These are phyloP conservation scores for Wickerhamomyces xylosicus DNA, from an alignment of 805 yeast genomes.

Conservation along the genomic window DNA sequence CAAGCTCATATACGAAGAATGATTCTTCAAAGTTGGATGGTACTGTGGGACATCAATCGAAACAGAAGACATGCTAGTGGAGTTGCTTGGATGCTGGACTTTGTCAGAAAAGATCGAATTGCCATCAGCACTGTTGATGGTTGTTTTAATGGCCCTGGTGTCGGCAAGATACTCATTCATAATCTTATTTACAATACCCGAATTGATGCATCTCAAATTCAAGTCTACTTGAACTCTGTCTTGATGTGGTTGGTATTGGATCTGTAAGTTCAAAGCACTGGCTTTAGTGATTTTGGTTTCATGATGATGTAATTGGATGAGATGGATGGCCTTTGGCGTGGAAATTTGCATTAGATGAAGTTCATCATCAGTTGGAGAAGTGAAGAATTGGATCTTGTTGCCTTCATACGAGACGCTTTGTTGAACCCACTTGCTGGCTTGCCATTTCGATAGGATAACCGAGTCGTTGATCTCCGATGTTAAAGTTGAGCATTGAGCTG, in stretches of 20 bases:
- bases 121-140: conserved; percentile 3
- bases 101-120: conserved; percentile 7
- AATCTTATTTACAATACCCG: conserved; percentile 6
- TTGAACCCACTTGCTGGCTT: conserved; percentile 13
- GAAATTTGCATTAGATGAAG: conserved; percentile 6
- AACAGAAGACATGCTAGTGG: conserved; percentile 17
- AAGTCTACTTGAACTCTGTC: conserved; percentile 7
- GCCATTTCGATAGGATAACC: conserved; percentile 15
- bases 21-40: too few relatives aligned
- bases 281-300: conserved; percentile 7
- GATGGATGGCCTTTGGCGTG: conserved; percentile 2
- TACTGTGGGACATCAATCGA: conserved; percentile 3
- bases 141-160: too few relatives aligned
- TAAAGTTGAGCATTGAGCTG: background rate
- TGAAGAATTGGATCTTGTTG: conserved; percentile 11
- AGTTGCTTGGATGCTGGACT: conserved; percentile 16
- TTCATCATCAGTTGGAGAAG: conserved; percentile 1
- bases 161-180: conserved; percentile 9
- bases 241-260: conserved; percentile 7
- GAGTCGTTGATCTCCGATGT: conserved; percentile 6
- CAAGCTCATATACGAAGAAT: background rate
- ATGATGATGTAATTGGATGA: conserved; percentile 10
- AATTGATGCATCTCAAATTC: conserved; percentile 14
- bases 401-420: conserved; percentile 9
- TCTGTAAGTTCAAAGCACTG: conserved; percentile 9